phyloP scores from a whole-genome alignment of 2,329 filamentous ascomycete genomes.

The Cadophora luteo-olivacea region DNA sequence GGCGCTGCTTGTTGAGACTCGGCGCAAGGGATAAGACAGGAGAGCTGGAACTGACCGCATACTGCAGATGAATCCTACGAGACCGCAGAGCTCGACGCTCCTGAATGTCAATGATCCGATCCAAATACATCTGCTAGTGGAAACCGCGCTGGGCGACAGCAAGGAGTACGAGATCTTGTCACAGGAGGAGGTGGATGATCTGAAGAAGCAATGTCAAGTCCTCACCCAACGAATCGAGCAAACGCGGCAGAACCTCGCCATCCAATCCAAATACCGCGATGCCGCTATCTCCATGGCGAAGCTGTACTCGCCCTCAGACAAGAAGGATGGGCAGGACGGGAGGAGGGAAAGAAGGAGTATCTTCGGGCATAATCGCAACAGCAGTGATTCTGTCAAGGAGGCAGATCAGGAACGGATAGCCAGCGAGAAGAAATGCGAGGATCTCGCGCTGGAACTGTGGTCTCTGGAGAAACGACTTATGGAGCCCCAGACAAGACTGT shows the following conservation, averaged over 20 bases:
- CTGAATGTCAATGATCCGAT: slow-evolving; percentile 75
- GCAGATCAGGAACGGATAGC: slow-evolving; percentile 77
- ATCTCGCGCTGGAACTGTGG: slow-evolving; percentile 81
- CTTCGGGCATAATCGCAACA: slow-evolving; percentile 51
- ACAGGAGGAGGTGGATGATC: slow-evolving; percentile 86
- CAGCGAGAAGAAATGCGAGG: slow-evolving; percentile 83
- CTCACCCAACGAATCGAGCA: slow-evolving; percentile 81
- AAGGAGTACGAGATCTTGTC: slow-evolving; percentile 84
- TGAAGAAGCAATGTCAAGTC: slow-evolving; percentile 85
- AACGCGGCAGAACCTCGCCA: slow-evolving; percentile 79
- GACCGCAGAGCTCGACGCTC: slow-evolving; percentile 60
- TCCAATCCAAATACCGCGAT: slow-evolving; percentile 94
- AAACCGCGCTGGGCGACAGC: slow-evolving; percentile 91
- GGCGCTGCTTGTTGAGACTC: neutral
- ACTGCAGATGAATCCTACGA: slow-evolving; percentile 56
- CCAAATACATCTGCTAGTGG: slow-evolving; percentile 88
- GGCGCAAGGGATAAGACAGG: neutral
- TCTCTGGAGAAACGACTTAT: slow-evolving; percentile 78
- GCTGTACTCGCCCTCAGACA: slow-evolving; percentile 73
- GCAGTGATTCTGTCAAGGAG: slow-evolving; percentile 51
- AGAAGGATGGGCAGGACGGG: slow-evolving; percentile 56
- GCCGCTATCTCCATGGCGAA: slow-evolving; percentile 86
- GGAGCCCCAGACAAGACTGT: slow-evolving; percentile 74
- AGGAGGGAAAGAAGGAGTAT: slow-evolving; percentile 56
- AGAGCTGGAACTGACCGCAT: slow-evolving; percentile 25